Base-by-base conservation (phyloP, 768 basidiomycete species). In the Termitomyces sp. region DNA sequence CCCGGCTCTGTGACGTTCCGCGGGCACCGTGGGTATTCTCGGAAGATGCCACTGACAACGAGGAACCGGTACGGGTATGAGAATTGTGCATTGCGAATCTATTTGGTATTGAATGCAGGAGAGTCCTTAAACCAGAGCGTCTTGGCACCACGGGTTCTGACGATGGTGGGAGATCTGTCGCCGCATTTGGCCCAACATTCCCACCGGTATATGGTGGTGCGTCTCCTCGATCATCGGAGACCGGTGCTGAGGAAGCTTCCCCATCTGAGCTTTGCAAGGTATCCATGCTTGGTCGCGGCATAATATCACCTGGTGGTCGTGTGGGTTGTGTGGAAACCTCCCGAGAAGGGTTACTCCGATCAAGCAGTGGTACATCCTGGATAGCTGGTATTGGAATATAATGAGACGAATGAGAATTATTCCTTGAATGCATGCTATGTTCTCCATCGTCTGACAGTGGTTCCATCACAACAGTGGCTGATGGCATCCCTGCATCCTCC, bases 121-220 rank as follows among this genome's bases (percentile, higher is more conserved):
- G 70, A n/a, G 70, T 72, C 52, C 77, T 72, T 65, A 84, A 79
- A 44, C 79, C 79, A 38, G 82, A 80, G 33, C 76, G 75, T 51
- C 62, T 58, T 74, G 66, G 54, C 65, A 69, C 20, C 61, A 57
- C 36, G 55, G 44, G 41, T 55, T 58, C 53, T 6, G 56, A 38
- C 35, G 68, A 59, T 36, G 47, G 35, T 36, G 66, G 35, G 28
- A 51, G 62, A 30, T 56, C 58, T 40, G 52, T 59, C 33, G 60
- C 38, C 58, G 58, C 45, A 28, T 50, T 54, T 18, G 58, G n/a
- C 5, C 22, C 3, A 32, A 36, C 16, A 40, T 35, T 56, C 53
- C 56, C 69, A 38, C 89, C 87, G 52, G 79, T 81, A 68, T 91
- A 91, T 0, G 87, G 69, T 4, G 89, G 88, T 5, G 86, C 84